Base-by-base conservation (phyloP, 2,329 filamentous ascomycete species). In the Didymella exigua region DNA sequence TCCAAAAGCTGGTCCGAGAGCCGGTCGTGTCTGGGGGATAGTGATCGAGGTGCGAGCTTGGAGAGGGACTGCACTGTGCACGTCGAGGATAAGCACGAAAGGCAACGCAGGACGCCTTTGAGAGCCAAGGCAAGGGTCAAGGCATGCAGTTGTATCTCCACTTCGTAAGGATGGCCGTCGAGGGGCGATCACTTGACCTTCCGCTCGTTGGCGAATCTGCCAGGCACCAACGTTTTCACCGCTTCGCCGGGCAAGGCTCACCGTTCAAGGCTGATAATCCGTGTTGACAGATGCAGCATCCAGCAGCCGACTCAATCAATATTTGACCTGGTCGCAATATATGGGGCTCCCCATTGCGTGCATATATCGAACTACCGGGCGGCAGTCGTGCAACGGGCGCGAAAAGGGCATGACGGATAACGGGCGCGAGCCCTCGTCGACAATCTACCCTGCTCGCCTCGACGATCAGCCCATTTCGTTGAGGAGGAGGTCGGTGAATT, bases 371-470 rank as follows among this genome's bases (percentile, higher is more conserved):
- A 45, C 14, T 41, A 55, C 46, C 40, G n/a, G 30, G 19, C 52
- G 42, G 41, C 31, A 34, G 38, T 21, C 38, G 38, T 54, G 40
- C 36, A 55, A 49, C 46, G 21, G 46, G 23, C 26, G 27, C 51
- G 38, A 54, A 33, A 41, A 47, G 33, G 27, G 36, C 30, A 27
- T 54, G 50, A 54, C 50, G 30, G 31, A 44, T 38, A 55, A 55
- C 52, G 52, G 51, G n/a, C 19, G 51, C 45, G 44, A 33, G 52
- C 26, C 33, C 33, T 38, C 26, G 29, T 42, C 16, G 37, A 31
- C 43, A 48, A 38, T 43, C 23, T 48, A 31, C 30, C 42, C 37
- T 46, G 31, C 31, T 50, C 36, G 33, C 46, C 46, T 21, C 26
- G 41, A 26, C 44, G 45, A 44, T 30, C 38, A 8, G 19, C 18